A percentile compares a stretch with the other conserved stretches of the same genome.
Conservation (phyloP, 139 green algal genomes). For the Micromonas pusilla region DNA sequence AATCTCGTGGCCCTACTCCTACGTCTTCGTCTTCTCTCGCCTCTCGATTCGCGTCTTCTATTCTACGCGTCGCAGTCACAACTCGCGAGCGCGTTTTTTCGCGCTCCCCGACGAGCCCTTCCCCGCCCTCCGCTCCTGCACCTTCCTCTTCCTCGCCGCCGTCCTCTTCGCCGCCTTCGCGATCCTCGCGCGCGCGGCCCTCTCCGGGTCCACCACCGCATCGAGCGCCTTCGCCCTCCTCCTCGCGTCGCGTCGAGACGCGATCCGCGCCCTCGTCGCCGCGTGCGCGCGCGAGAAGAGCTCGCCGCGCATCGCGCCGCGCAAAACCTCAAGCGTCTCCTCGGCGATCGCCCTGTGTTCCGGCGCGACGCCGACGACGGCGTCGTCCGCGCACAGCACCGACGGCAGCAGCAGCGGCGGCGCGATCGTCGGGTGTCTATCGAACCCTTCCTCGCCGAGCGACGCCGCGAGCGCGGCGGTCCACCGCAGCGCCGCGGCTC, state of each 20-base stretch:
- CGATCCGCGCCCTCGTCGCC: constrained; percentile 47
- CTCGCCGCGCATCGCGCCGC: constrained; percentile 47
- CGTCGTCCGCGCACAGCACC: constrained; percentile 5
- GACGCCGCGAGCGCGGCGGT: constrained; percentile 53
- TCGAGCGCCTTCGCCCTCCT: constrained; percentile 42
- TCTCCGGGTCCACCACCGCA: constrained; percentile 69
- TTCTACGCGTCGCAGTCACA: not conserved
- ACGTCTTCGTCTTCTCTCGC: too few species aligned
- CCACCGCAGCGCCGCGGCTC: constrained; percentile 62
- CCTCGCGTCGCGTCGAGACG: constrained; percentile 39
- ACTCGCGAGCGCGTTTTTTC: not conserved
- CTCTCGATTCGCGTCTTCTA: too few species aligned
- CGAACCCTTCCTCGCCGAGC: constrained; percentile 46
- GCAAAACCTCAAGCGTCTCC: constrained; percentile 49
- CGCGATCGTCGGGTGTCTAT: constrained; percentile 48
- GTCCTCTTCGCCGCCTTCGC: constrained; percentile 47
- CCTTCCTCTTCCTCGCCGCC: constrained; percentile 57
- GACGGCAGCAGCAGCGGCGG: not conserved
- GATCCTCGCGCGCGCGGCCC: constrained; percentile 49
- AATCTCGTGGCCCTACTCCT: too few species aligned
- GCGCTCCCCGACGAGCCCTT: not conserved
- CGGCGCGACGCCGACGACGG: not conserved
- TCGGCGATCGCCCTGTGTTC: constrained; percentile 54
- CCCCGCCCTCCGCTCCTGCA: constrained; percentile 45
- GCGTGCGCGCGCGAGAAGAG: constrained; percentile 62